phyloP scores from a whole-genome alignment of 83 land plant genomes.

The Picea engelmannii region DNA sequence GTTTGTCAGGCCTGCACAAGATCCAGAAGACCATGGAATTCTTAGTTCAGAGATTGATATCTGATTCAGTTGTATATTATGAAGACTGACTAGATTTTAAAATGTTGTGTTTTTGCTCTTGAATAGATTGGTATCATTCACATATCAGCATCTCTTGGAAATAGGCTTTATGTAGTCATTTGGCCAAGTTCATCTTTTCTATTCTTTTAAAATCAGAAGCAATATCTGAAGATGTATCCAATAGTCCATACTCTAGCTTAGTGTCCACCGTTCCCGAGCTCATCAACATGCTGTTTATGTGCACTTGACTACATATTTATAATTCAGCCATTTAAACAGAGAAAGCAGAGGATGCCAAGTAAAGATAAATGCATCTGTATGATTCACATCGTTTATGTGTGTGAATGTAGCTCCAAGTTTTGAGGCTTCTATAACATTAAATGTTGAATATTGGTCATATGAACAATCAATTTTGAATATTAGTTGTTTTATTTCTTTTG shows the following conservation, averaged over 20 bases:
- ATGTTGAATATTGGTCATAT: no score
- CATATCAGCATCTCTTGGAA: neutral
- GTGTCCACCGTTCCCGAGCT: no score
- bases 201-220: neutral
- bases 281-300: no score
- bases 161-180: constrained; percentile 5
- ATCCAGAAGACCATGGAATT: neutral
- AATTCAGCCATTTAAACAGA: no score
- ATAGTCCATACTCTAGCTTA: neutral
- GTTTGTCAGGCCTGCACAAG: neutral
- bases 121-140: neutral
- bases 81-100: constrained; percentile 1
- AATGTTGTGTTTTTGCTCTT: neutral
- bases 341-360: no score
- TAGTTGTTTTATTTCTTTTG: no score
- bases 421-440: no score
- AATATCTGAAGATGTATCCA: constrained; percentile 1
- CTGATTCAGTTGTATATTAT: constrained; percentile 13
- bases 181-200: neutral
- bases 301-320: no score
- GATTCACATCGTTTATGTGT: no score
- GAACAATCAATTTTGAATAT: no score
- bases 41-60: neutral
- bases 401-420: no score
- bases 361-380: no score